A percentile compares a stretch with the other conserved stretches of the same genome.
phyloP scores from a whole-genome alignment of 164 flowering plant species.

The Umbilicus rupestris region DNA sequence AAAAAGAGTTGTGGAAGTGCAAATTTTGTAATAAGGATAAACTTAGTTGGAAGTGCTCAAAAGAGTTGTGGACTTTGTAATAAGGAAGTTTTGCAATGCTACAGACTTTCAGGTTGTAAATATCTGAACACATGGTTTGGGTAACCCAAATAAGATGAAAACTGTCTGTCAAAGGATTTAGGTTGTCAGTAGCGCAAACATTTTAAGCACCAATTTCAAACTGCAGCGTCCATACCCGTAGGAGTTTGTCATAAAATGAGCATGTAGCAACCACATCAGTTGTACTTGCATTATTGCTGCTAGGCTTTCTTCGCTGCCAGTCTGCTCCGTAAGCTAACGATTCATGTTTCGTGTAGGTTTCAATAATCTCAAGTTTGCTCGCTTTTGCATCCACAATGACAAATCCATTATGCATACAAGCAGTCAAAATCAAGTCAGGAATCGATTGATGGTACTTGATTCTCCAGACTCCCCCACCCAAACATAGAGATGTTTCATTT shows the following conservation, averaged over 20 bases:
- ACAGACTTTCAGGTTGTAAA: no score
- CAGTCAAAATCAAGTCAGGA: constrained; percentile 56
- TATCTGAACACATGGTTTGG: no score
- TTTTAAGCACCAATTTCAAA: constrained; percentile 17
- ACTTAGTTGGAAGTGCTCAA: no score
- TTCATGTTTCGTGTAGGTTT: constrained; percentile 55
- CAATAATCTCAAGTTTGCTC: constrained; percentile 35
- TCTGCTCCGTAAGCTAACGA: constrained; percentile 97
- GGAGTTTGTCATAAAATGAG: constrained; percentile 78
- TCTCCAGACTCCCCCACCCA: constrained; percentile 98
- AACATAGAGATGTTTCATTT: constrained; percentile 40
- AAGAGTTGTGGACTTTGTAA: no score
- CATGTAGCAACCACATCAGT: constrained; percentile 64
- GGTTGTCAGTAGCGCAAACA: no score
- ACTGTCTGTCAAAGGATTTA: no score
- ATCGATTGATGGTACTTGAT: constrained; percentile 68
- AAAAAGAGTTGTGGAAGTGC: no score
- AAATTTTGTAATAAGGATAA: no score
- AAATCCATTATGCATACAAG: constrained; percentile 98
- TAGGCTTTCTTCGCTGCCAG: constrained; percentile 47
- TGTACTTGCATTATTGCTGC: constrained; percentile 17
- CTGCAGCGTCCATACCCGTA: constrained; percentile 71
- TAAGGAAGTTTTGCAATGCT: no score
- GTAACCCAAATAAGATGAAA: no score
- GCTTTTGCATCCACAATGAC: constrained; percentile 40